Base-by-base conservation (phyloP, 78 protist genomes). In the Dictyostelium citrinum region DNA sequence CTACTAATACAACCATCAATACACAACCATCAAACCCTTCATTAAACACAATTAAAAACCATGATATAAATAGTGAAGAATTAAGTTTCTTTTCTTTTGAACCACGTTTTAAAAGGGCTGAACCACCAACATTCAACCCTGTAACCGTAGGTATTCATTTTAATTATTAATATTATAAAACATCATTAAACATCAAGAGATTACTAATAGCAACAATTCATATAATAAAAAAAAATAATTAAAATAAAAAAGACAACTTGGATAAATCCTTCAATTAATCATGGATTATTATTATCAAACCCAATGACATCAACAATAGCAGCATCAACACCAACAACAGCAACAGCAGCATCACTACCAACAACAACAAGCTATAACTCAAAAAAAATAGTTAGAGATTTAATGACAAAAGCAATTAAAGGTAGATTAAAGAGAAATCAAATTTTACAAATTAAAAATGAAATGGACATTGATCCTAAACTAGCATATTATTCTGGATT, bases 401-500 rank as follows among this genome's bases (percentile, higher is more conserved):
- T 86, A 60, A 86, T 86, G 93, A 77, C 93, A 14, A 86, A 78
- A 12, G 93, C 93, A 4, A 86, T 86, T 1, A 86, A 75, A 67
- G 78, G 85, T 20, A 76, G 93, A 76, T 61, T 86, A 78, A 78
- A 61, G 29, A 86, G 39, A 46, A 58, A 41, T 20, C 93, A 86
- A 46, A 37, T 67, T 22, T 58, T 43, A 78, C 84, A 77, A 39
- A 60, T 86, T 41, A 86, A 86, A 78, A 70, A 41, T n/a, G 96
- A 91, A 41, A 39, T 91, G 68, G 96, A 91, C 11, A 31, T 41
- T 3, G 82, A 91, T 60, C 85, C 90, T 3, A 91, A 82, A 29
- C 22, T 91, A 70, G 98, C 96, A 27, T 83, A 71, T 37, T 96
- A 95, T 70, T 71, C 95, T 43, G 98, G 98, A n/a, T 45, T 97